These are phyloP conservation scores for Juglanconis sp. DNA, from an alignment of 2,329 filamentous ascomycete genomes.

Conservation along the genomic window DNA sequence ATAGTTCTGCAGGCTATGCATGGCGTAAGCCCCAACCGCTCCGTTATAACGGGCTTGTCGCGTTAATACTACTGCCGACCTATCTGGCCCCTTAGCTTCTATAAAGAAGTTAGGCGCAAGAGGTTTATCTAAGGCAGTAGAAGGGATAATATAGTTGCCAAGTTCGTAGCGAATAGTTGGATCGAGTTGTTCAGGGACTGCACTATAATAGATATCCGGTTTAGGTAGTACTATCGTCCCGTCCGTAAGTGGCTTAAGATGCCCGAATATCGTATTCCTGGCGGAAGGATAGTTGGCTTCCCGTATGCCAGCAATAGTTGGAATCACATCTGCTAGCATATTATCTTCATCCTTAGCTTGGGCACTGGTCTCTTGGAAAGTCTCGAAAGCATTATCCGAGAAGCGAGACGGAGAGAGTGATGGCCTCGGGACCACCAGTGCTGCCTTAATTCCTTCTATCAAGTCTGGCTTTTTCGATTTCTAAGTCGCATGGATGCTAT, in stretches of 20 bases:
- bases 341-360: conserved; percentile 17
- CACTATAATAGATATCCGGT: background rate
- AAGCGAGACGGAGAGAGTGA: conserved; percentile 36
- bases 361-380: conserved; percentile 27
- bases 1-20: conserved; percentile 24
- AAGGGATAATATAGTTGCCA: conserved; percentile 30
- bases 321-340: conserved; percentile 27
- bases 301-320: conserved; percentile 26
- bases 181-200: background rate
- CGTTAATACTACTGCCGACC: conserved; percentile 25
- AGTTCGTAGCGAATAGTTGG: conserved; percentile 24
- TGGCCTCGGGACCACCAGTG: conserved; percentile 24
- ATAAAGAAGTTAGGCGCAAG: conserved; percentile 40
- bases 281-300: conserved; percentile 23
- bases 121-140: conserved; percentile 28
- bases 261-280: conserved; percentile 29
- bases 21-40: conserved; percentile 33
- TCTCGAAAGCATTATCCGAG: conserved; percentile 25
- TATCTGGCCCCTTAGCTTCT: conserved; percentile 34
- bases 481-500: conserved; percentile 27
- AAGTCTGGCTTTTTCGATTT: conserved; percentile 30
- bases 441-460: conserved; percentile 25
- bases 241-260: background rate
- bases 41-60: conserved; percentile 36
- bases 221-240: background rate